phyloP scores from a whole-genome alignment of 192 early-diverging fungal genomes.

The Coemansia umbellata region DNA sequence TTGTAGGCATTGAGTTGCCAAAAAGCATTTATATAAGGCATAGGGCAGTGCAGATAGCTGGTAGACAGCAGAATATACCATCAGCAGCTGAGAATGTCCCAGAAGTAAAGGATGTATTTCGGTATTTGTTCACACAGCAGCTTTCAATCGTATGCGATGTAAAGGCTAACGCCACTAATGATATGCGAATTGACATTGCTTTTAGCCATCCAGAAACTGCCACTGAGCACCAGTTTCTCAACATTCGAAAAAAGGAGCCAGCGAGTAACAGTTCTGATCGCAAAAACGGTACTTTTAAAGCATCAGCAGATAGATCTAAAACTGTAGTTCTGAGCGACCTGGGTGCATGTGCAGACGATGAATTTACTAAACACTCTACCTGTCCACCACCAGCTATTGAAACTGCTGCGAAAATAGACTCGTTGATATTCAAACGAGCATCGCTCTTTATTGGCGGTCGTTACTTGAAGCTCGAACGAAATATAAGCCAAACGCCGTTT shows the following conservation, averaged over 20 bases:
- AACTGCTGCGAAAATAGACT: constrained; percentile 26
- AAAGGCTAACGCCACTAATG: constrained; percentile 4
- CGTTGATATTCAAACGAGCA: constrained; percentile 45
- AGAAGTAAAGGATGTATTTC: constrained; percentile 38
- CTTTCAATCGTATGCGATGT: constrained; percentile 1
- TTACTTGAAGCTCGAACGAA: constrained; percentile 67
- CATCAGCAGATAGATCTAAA: constrained; percentile 10
- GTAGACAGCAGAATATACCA: background rate
- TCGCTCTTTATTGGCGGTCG: constrained; percentile 66
- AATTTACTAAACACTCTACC: constrained; percentile 6
- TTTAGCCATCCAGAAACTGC: constrained; percentile 24
- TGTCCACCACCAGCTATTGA: constrained; percentile 30
- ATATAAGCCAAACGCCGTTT: constrained; percentile 88
- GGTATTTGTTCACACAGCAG: constrained; percentile 13
- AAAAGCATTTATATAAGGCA: constrained; percentile 39
- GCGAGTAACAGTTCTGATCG: constrained; percentile 22
- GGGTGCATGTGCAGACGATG: constrained; percentile 11
- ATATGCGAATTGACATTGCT: constrained; percentile 27
- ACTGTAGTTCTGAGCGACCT: constrained; percentile 13
- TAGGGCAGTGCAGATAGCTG: constrained; percentile 17
- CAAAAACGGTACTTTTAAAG: constrained; percentile 13
- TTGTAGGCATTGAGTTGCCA: constrained; percentile 31
- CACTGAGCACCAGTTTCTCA: constrained; percentile 26
- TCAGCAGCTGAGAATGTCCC: background rate
- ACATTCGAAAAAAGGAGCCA: constrained; percentile 4